Evolutionary conservation across 108 stramenopile species (phyloP).

Genomic region (Chaetoceros tenuissimus): DNA sequence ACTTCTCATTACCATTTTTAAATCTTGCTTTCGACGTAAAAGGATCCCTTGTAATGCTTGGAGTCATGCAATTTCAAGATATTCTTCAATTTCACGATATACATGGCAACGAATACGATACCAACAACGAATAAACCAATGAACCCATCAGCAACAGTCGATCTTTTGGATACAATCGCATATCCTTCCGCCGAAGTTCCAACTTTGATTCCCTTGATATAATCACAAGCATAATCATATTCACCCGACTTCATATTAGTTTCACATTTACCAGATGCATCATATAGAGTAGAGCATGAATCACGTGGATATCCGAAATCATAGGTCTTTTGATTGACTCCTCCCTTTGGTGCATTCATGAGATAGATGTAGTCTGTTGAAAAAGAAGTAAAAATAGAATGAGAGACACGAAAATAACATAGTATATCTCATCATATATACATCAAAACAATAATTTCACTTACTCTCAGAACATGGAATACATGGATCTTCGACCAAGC

Average conservation of each 20-base stretch:
- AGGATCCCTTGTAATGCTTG: not conserved
- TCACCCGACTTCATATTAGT: slow-evolving; percentile 6
- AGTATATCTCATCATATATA: too few species aligned
- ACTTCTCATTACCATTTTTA: too few species aligned
- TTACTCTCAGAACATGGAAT: slow-evolving; percentile 29
- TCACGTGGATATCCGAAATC: slow-evolving; percentile 27
- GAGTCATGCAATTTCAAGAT: not conserved
- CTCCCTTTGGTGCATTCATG: not conserved
- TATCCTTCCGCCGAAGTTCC: slow-evolving; percentile 26
- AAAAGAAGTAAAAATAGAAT: too few species aligned
- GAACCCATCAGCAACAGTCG: slow-evolving; percentile 10
- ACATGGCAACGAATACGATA: slow-evolving; percentile 23
- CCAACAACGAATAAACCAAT: slow-evolving; percentile 26
- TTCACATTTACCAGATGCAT: slow-evolving; percentile 31
- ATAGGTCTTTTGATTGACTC: slow-evolving; percentile 20
- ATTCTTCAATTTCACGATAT: slow-evolving; percentile 21
- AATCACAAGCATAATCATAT: slow-evolving; percentile 64
- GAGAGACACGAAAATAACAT: too few species aligned
- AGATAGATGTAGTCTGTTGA: slow-evolving; percentile 6
- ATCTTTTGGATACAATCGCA: slow-evolving; percentile 15
- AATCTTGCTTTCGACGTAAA: too few species aligned
- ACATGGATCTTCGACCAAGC: slow-evolving; percentile 31
- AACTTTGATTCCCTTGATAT: slow-evolving; percentile 78
- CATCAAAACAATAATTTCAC: too few species aligned
- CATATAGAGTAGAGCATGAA: slow-evolving; percentile 22